Evolutionary conservation across 305 asterid genomes (phyloP).

Genomic region (Petunia hybrid): DNA sequence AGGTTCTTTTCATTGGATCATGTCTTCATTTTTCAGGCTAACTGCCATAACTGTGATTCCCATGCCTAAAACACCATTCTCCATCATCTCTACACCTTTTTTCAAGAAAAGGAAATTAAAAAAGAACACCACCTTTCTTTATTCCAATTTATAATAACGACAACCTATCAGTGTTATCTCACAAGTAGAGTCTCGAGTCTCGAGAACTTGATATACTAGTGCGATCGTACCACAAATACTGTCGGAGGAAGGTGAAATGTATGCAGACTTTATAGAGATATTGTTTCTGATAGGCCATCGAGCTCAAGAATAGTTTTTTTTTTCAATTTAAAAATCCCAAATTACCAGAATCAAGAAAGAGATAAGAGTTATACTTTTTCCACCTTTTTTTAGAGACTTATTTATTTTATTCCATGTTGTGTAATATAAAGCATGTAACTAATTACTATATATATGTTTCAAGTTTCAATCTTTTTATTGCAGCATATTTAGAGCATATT

Average conservation of each 20-base stretch:
- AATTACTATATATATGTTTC: not conserved
- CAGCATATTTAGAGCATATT: not conserved
- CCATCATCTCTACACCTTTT: not conserved
- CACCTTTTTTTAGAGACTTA: not conserved
- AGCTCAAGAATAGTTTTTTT: not conserved
- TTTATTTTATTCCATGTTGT: not conserved
- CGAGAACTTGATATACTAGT: too few species aligned
- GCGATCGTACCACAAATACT: too few species aligned
- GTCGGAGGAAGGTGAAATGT: too few species aligned
- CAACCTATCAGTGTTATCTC: too few species aligned
- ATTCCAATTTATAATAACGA: too few species aligned
- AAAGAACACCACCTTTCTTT: not conserved
- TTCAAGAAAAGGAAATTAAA: not conserved
- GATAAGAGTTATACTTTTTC: not conserved
- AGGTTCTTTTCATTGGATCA: not conserved
- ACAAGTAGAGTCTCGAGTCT: too few species aligned
- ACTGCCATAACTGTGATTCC: constrained; percentile 17
- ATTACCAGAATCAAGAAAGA: not conserved
- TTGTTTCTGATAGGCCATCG: too few species aligned
- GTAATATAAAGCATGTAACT: not conserved
- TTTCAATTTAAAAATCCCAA: not conserved
- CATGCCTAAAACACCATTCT: not conserved
- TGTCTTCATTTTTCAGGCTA: not conserved
- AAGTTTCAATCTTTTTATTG: not conserved
- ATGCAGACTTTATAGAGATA: too few species aligned